Conservation (phyloP, 345 rosid species). For the Rhodamnia rubescens region DNA sequence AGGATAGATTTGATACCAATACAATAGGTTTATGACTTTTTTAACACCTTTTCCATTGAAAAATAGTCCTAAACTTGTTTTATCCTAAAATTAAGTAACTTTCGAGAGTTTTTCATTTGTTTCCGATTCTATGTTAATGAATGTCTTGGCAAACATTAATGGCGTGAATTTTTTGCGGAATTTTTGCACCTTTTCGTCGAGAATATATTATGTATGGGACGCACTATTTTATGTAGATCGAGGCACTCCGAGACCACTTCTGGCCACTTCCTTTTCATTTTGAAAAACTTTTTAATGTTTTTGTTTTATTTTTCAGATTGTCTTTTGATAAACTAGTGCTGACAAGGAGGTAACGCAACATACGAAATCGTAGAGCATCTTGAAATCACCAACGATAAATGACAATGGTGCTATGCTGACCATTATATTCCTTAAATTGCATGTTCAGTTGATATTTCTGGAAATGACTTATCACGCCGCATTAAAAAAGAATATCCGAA, state of each 20-base stretch:
- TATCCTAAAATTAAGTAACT: too few relatives aligned
- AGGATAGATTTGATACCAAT: too few relatives aligned
- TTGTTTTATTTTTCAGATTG: background rate
- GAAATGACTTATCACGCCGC: background rate
- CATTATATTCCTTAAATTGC: background rate
- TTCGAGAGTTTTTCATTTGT: too few relatives aligned
- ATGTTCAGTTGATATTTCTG: background rate
- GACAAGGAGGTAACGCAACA: background rate
- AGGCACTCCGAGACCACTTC: background rate
- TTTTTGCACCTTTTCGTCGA: background rate
- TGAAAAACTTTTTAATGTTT: background rate
- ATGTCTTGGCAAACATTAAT: background rate
- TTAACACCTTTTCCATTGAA: too few relatives aligned
- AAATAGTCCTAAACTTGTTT: too few relatives aligned
- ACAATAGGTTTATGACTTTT: too few relatives aligned
- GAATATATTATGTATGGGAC: background rate
- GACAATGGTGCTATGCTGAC: background rate
- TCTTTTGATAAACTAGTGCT: background rate
- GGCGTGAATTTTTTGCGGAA: background rate
- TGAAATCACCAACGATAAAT: background rate
- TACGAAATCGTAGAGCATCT: background rate
- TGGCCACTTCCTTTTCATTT: too few relatives aligned
- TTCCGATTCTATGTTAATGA: too few relatives aligned
- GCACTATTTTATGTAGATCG: background rate
- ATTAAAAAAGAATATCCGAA: background rate